Conservation (phyloP, 208 protist genomes). For the Acanthamoeba lenticulata region DNA sequence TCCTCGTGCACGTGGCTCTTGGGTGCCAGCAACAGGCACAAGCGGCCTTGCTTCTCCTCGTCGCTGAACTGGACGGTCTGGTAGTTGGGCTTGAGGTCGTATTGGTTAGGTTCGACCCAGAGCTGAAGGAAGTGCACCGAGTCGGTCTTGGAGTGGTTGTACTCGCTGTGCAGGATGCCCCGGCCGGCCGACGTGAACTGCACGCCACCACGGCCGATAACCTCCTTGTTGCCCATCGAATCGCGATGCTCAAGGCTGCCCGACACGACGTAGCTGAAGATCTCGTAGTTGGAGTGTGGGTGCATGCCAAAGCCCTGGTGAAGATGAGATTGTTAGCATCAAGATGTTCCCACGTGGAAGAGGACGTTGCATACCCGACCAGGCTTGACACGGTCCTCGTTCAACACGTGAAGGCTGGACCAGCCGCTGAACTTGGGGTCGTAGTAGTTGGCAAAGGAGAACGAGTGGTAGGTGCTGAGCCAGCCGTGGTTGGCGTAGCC, state of each 20-base stretch:
- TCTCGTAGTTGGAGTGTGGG: constrained; percentile 78
- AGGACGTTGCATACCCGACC: background rate
- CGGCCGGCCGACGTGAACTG: constrained; percentile 78
- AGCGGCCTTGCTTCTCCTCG: constrained; percentile 54
- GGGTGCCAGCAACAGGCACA: background rate
- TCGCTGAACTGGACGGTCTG: constrained; percentile 46
- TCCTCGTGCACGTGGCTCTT: background rate
- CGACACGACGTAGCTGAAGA: constrained; percentile 76
- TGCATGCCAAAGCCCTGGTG: constrained; percentile 73
- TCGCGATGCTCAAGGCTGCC: constrained; percentile 75
- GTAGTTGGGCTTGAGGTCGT: constrained; percentile 57
- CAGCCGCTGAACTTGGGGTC: constrained; percentile 62
- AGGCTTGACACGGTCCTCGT: constrained; percentile 75
- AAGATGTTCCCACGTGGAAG: too few species aligned
- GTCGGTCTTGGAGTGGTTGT: background rate
- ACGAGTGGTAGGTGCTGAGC: too few species aligned
- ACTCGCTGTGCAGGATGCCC: too few species aligned
- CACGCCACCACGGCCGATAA: constrained; percentile 69
- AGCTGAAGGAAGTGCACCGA: constrained; percentile 73
- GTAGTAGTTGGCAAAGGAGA: constrained; percentile 75
- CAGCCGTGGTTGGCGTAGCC: constrained; percentile 73
- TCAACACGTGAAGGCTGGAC: constrained; percentile 70
- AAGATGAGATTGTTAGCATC: too few species aligned
- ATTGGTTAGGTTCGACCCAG: constrained; percentile 68
- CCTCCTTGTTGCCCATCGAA: constrained; percentile 70